A percentile compares a stretch with the other conserved stretches of the same genome.
These are phyloP conservation scores for Axilococcus clingmanii DNA, from an alignment of 139 green algal genomes.

Conservation along the genomic window DNA sequence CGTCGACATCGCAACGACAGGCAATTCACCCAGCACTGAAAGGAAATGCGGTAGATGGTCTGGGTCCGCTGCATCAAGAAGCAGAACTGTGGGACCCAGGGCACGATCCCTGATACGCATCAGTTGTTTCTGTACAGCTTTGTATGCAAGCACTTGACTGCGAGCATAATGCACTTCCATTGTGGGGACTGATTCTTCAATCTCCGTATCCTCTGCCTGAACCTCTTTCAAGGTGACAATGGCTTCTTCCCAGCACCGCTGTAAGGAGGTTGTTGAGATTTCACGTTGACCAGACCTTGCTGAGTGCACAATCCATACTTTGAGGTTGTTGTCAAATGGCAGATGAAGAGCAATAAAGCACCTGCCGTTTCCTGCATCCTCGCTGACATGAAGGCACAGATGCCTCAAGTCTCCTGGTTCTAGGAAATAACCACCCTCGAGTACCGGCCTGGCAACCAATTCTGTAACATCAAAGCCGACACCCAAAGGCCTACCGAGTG, in stretches of 20 bases:
- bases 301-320: constrained; percentile 29
- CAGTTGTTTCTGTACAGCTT: constrained; percentile 13
- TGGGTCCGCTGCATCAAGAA: constrained; percentile 18
- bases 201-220: background rate
- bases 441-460: constrained; percentile 45
- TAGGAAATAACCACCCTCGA: constrained; percentile 21
- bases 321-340: constrained; percentile 19
- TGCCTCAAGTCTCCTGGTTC: constrained; percentile 48
- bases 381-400: constrained; percentile 53
- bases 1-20: constrained; percentile 33
- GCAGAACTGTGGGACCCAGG: constrained; percentile 32
- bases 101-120: constrained; percentile 31
- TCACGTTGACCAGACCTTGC: constrained; percentile 26
- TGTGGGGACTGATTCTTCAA: background rate
- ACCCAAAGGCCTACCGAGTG: constrained; percentile 26
- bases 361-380: constrained; percentile 26
- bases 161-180: constrained; percentile 56
- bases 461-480: constrained; percentile 53
- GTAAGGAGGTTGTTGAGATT: constrained; percentile 29
- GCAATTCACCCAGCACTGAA: constrained; percentile 53
- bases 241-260: constrained; percentile 50
- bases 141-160: constrained; percentile 6
- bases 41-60: constrained; percentile 33
- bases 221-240: constrained; percentile 2
- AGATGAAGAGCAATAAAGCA: constrained; percentile 49